Evolutionary conservation across 768 basidiomycete genomes (phyloP).

Genomic region (Leccinum obscurum): DNA sequence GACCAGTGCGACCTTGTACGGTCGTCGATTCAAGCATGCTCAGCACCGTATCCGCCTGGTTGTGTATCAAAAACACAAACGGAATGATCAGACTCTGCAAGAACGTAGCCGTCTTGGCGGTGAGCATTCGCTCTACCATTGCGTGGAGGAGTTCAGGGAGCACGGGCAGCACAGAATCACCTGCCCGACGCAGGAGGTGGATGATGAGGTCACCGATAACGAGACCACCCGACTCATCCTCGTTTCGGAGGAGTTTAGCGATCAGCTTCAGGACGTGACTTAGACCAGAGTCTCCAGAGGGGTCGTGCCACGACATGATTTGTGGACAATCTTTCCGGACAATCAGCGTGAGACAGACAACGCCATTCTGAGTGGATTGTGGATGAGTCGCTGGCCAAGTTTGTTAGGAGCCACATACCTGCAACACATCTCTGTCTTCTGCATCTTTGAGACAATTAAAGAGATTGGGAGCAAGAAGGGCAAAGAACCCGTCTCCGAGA

Average conservation of each 20-base stretch:
- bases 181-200: slow-evolving; percentile 83
- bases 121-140: slow-evolving; percentile 77
- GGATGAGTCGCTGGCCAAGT: background rate
- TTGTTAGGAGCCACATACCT: slow-evolving; percentile 43
- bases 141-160: slow-evolving; percentile 86
- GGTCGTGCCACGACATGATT: slow-evolving; percentile 72
- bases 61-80: slow-evolving; percentile 90
- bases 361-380: slow-evolving; percentile 62
- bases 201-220: slow-evolving; percentile 95
- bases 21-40: slow-evolving; percentile 69
- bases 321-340: slow-evolving; percentile 87
- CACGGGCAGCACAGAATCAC: slow-evolving; percentile 76
- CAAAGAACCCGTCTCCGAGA: slow-evolving; percentile 82
- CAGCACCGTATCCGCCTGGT: slow-evolving; percentile 80
- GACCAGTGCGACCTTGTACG: slow-evolving; percentile 59
- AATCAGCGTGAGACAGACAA: slow-evolving; percentile 76
- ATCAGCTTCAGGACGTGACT: slow-evolving; percentile 73
- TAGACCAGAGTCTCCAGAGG: slow-evolving; percentile 70
- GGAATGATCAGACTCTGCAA: slow-evolving; percentile 90
- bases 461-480: slow-evolving; percentile 67
- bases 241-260: slow-evolving; percentile 70
- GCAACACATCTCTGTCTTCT: slow-evolving; percentile 85
- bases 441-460: slow-evolving; percentile 67
- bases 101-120: slow-evolving; percentile 89
- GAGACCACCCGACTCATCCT: slow-evolving; percentile 91